phyloP scores from a whole-genome alignment of 2,329 filamentous ascomycete species.

The Didymella sp. region DNA sequence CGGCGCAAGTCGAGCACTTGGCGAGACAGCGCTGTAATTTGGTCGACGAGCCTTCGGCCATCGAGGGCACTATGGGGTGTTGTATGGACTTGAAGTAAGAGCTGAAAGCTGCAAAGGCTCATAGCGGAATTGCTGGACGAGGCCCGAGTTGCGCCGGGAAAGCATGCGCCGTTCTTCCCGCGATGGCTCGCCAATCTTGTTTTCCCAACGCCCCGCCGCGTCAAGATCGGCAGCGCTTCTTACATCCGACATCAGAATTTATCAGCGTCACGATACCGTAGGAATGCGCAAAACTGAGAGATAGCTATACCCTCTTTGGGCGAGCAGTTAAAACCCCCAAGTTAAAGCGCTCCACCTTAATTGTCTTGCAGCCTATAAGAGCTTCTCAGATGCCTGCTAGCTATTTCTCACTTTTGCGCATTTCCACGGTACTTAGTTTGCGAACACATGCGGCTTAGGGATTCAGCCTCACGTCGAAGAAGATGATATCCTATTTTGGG shows the following conservation, averaged over 20 bases:
- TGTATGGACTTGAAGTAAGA: neutral
- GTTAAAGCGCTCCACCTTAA: no score
- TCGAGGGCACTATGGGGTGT: neutral
- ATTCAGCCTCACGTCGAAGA: neutral
- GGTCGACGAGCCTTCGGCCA: neutral
- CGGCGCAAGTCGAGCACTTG: neutral
- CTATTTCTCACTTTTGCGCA: no score
- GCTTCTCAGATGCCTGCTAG: no score
- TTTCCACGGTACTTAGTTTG: no score
- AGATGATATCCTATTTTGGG: neutral
- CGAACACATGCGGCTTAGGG: neutral
- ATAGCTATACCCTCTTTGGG: no score
- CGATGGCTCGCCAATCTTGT: neutral
- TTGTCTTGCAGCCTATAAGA: no score
- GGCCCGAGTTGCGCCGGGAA: neutral
- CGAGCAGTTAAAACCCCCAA: no score
- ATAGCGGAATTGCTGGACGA: neutral
- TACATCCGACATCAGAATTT: neutral
- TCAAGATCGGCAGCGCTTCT: neutral
- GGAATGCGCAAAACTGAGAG: no score
- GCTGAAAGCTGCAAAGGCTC: neutral
- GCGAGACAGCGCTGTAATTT: neutral
- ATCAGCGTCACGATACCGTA: no score
- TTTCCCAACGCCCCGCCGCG: neutral
- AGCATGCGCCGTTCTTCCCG: neutral